Conservation (phyloP, 352 stramenopile genomes). For the Globisporangium cystogenes region DNA sequence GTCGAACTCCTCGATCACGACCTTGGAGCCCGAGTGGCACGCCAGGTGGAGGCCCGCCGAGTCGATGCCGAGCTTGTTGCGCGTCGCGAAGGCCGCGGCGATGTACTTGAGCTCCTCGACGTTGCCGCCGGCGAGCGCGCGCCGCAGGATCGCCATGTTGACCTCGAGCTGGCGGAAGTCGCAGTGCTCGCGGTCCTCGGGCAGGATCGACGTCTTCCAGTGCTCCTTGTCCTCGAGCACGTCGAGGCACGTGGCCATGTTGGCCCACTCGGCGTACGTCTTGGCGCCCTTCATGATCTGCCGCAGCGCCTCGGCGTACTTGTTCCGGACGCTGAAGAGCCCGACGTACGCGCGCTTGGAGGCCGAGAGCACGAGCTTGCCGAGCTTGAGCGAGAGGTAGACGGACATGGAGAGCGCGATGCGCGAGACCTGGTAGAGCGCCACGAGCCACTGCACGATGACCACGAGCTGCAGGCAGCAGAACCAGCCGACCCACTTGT, state of each 20-base stretch:
- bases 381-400: conserved; percentile 44
- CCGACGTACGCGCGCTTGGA: conserved; percentile 21
- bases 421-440: conserved; percentile 57
- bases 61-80: conserved; percentile 59
- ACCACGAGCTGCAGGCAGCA: conserved; percentile 46
- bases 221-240: conserved; percentile 51
- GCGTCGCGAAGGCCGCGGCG: conserved; percentile 52
- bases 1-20: conserved; percentile 50
- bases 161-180: conserved; percentile 48
- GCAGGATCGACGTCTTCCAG: conserved; percentile 43
- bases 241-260: conserved; percentile 63
- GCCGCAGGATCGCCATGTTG: conserved; percentile 33
- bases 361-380: conserved; percentile 31
- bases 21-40: conserved; percentile 59
- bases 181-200: conserved; percentile 47
- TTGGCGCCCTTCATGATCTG: conserved; percentile 56
- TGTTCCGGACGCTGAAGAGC: conserved; percentile 35
- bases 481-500: conserved; percentile 63
- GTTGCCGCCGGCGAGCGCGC: conserved; percentile 24
- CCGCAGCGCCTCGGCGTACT: conserved; percentile 46
- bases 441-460: conserved; percentile 58
- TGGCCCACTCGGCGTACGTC: conserved; percentile 47
- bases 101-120: conserved; percentile 55
- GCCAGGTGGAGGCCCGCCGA: conserved; percentile 44
- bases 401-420: conserved; percentile 48